Evolutionary conservation across 306 rosid species (phyloP).

Genomic region (Glycine latifolia): DNA sequence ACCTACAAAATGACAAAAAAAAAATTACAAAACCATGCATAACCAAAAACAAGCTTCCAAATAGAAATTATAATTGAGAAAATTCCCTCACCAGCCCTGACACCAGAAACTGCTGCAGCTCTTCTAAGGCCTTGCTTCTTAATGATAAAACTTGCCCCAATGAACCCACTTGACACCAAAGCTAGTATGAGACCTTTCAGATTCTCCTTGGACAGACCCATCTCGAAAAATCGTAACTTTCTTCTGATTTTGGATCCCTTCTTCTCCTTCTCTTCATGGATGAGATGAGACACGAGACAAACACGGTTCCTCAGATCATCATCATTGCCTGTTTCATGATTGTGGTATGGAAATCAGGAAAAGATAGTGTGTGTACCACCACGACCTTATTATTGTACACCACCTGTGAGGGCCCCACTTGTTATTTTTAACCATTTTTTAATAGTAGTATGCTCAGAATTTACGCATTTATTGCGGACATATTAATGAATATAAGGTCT

Average conservation of each 20-base stretch:
- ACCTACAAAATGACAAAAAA: constrained; percentile 55
- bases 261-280: constrained; percentile 58
- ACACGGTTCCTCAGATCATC: constrained; percentile 54
- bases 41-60: constrained; percentile 21
- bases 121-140: constrained; percentile 85
- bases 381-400: constrained; percentile 2
- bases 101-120: constrained; percentile 82
- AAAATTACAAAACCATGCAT: constrained; percentile 28
- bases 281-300: constrained; percentile 34
- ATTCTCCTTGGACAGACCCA: constrained; percentile 69
- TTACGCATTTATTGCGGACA: not conserved
- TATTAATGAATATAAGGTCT: not conserved
- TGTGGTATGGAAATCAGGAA: constrained; percentile 26
- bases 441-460: no score
- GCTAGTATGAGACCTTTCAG: constrained; percentile 75
- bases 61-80: not conserved
- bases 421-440: not conserved
- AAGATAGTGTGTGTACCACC: constrained; percentile 40
- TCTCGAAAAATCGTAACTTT: constrained; percentile 44
- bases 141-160: constrained; percentile 88
- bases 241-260: constrained; percentile 31
- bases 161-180: constrained; percentile 76
- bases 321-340: constrained; percentile 3
- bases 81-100: constrained; percentile 70
- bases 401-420: constrained; percentile 33